Evolutionary conservation across 2,329 filamentous ascomycete genomes (phyloP).

Genomic region (Cryphonectria radicalis): DNA sequence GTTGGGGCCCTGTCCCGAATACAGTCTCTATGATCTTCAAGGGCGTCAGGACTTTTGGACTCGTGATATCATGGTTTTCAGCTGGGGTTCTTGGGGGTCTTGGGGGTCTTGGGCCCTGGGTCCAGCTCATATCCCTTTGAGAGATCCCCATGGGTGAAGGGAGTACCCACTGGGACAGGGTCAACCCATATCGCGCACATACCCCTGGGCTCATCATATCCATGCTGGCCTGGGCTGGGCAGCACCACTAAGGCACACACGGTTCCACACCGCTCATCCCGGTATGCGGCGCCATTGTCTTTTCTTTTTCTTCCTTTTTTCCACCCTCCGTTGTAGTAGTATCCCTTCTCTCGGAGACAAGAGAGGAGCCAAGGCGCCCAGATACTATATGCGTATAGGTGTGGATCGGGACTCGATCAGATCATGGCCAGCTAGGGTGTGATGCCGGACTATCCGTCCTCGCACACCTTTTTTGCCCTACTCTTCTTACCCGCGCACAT

Average conservation of each 20-base stretch:
- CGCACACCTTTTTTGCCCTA: not conserved
- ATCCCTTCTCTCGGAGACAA: constrained; percentile 7
- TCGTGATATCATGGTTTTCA: not conserved
- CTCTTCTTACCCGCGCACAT: not conserved
- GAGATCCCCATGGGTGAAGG: not conserved
- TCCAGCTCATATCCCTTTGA: constrained; percentile 8
- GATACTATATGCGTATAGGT: not conserved
- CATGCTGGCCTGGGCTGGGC: not conserved
- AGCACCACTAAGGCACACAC: not conserved
- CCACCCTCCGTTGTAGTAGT: not conserved
- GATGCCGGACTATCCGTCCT: constrained; percentile 12
- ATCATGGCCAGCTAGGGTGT: not conserved
- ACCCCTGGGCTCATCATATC: constrained; percentile 6
- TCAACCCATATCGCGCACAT: not conserved
- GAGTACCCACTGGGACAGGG: not conserved
- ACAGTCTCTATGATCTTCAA: not conserved
- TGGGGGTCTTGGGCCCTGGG: not conserved
- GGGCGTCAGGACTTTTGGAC: not conserved
- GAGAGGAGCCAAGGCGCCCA: not conserved
- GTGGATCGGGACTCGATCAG: constrained; percentile 1
- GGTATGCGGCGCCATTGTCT: constrained; percentile 1
- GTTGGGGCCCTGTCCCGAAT: not conserved
- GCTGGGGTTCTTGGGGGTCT: not conserved
- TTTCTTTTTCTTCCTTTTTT: not conserved
- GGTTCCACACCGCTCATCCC: constrained; percentile 6